A percentile compares a stretch with the other conserved stretches of the same genome.
These are phyloP conservation scores for Gigaspora rosea DNA, from an alignment of 192 early-diverging fungal genomes.

Conservation along the genomic window DNA sequence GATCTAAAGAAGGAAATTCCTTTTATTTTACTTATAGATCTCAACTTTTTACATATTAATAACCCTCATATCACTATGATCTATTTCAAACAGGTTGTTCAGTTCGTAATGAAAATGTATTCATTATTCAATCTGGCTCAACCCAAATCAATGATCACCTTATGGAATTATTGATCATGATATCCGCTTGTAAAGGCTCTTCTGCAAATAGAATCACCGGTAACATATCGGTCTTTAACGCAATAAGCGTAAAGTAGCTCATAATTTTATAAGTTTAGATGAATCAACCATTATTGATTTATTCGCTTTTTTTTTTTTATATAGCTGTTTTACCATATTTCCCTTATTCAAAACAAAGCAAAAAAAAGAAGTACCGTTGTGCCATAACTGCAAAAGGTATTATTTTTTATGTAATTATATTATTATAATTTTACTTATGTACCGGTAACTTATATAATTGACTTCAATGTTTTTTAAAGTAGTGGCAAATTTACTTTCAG, in stretches of 20 bases:
- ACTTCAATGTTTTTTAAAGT: slow-evolving; percentile 49
- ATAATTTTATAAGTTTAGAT: too few species aligned
- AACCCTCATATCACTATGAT: not conserved
- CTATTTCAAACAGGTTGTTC: slow-evolving; percentile 67
- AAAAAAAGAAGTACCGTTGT: slow-evolving; percentile 97
- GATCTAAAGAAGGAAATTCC: too few species aligned
- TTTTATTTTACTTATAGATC: not conserved
- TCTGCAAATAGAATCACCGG: slow-evolving; percentile 81
- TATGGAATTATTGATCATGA: slow-evolving; percentile 99
- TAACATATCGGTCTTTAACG: not conserved
- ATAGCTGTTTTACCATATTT: slow-evolving; percentile 84
- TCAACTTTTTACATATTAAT: not conserved
- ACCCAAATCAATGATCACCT: slow-evolving; percentile 83
- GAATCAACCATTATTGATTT: not conserved
- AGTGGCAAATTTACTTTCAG: slow-evolving; percentile 91
- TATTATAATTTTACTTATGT: not conserved
- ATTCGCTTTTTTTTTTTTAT: not conserved
- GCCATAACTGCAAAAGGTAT: slow-evolving; percentile 92
- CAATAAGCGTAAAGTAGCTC: not conserved
- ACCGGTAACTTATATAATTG: slow-evolving; percentile 12
- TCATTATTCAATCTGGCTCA: slow-evolving; percentile 95
- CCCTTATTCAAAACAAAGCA: slow-evolving; percentile 97
- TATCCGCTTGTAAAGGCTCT: slow-evolving; percentile 90
- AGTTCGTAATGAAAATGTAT: slow-evolving; percentile 95
- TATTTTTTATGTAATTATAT: not conserved